phyloP scores from a whole-genome alignment of 768 basidiomycete genomes.

The Psilocybe cubensis region DNA sequence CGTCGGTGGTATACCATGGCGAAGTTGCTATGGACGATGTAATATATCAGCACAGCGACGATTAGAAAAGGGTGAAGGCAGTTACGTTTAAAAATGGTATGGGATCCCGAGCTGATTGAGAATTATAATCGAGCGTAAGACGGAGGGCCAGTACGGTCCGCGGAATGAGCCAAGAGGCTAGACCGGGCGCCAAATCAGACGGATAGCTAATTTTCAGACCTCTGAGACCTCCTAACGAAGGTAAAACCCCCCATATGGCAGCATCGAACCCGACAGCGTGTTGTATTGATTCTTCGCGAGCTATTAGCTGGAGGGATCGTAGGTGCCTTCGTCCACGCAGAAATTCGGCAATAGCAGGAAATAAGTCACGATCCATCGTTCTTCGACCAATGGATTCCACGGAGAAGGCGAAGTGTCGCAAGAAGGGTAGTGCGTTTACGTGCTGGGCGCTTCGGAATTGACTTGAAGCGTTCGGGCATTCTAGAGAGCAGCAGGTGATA shows the following conservation, averaged over 20 bases:
- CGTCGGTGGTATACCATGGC: constrained; percentile 54
- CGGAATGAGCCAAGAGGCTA: constrained; percentile 74
- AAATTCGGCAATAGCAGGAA: constrained; percentile 71
- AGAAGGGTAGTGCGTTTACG: constrained; percentile 53
- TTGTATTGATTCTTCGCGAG: constrained; percentile 46
- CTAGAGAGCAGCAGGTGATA: constrained; percentile 53
- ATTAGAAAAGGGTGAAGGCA: constrained; percentile 10
- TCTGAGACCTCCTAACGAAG: constrained; percentile 54
- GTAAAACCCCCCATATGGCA: constrained; percentile 72
- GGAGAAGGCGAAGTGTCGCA: constrained; percentile 65
- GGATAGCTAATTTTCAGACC: constrained; percentile 67
- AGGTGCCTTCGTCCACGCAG: constrained; percentile 58
- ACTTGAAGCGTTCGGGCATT: constrained; percentile 50
- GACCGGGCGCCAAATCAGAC: constrained; percentile 59
- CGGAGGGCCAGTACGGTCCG: constrained; percentile 50
- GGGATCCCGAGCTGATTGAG: constrained; percentile 41
- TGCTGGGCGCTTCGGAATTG: constrained; percentile 47
- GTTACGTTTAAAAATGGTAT: constrained; percentile 45
- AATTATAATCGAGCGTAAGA: constrained; percentile 45
- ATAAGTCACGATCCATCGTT: constrained; percentile 60
- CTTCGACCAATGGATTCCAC: constrained; percentile 47
- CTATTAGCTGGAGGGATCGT: constrained; percentile 54
- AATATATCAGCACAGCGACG: not conserved
- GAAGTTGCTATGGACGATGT: constrained; percentile 52
- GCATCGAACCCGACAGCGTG: constrained; percentile 68